phyloP scores from a whole-genome alignment of 2,329 filamentous ascomycete species.

The Thyridium curvatum region DNA sequence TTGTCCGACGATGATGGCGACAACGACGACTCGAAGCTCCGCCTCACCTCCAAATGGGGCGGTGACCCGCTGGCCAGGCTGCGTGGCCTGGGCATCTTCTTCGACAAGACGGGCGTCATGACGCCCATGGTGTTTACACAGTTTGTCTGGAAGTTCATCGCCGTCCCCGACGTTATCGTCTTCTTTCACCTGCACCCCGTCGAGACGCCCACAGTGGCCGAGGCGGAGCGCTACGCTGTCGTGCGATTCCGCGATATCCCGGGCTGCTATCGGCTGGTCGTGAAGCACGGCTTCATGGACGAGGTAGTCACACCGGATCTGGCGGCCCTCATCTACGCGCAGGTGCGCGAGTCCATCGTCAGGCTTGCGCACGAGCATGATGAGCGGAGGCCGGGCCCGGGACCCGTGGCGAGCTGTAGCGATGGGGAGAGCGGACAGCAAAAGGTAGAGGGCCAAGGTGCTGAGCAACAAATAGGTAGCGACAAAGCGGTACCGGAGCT shows the following conservation, averaged over 20 bases:
- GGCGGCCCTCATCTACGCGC: slow-evolving; percentile 50
- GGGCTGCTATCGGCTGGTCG: slow-evolving; percentile 60
- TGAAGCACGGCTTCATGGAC: slow-evolving; percentile 67
- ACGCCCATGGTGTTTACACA: slow-evolving; percentile 64
- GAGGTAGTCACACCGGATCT: slow-evolving; percentile 60
- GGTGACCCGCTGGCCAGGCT: slow-evolving; percentile 36
- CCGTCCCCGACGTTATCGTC: slow-evolving; percentile 57
- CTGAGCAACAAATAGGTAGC: too few relatives aligned
- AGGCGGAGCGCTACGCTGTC: slow-evolving; percentile 37
- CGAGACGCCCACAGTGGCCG: slow-evolving; percentile 47
- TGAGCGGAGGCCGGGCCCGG: too few relatives aligned
- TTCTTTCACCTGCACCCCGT: slow-evolving; percentile 67
- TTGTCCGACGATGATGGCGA: background rate
- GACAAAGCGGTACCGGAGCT: slow-evolving; percentile 14
- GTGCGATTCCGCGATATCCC: slow-evolving; percentile 38
- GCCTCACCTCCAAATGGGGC: slow-evolving; percentile 31
- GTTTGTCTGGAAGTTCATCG: slow-evolving; percentile 63
- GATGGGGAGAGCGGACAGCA: too few relatives aligned
- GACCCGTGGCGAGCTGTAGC: too few relatives aligned
- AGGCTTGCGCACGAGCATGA: slow-evolving; percentile 11
- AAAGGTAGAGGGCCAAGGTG: too few relatives aligned
- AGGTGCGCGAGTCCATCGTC: slow-evolving; percentile 44
- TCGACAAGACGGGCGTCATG: slow-evolving; percentile 64
- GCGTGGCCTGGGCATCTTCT: slow-evolving; percentile 62
- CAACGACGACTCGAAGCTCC: slow-evolving; percentile 11